Evolutionary conservation across 73 alveolate genomes (phyloP).

Genomic region (Paramecium octaurelia): DNA sequence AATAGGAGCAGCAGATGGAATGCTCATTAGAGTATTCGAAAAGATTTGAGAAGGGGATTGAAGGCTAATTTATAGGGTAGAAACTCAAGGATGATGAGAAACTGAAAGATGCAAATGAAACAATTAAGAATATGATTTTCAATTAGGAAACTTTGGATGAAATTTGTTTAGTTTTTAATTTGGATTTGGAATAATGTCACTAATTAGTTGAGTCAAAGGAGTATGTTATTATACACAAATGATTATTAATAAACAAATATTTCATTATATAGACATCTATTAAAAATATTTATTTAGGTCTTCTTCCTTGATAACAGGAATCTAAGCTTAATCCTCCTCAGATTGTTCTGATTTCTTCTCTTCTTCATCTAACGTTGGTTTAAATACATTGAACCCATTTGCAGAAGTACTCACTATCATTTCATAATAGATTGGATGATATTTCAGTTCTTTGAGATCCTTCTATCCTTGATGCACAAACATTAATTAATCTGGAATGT

Average conservation of each 20-base stretch:
- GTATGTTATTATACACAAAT: background rate
- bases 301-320: conserved; percentile 54
- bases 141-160: background rate
- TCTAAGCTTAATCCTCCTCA: conserved; percentile 63
- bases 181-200: conserved; percentile 1
- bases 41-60: background rate
- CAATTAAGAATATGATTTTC: background rate
- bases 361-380: conserved; percentile 79
- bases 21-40: conserved; percentile 22
- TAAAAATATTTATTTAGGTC: conserved; percentile 51
- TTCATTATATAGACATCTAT: background rate
- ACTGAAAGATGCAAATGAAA: conserved; percentile 22
- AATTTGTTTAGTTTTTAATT: background rate
- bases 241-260: background rate
- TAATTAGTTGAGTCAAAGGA: background rate
- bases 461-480: conserved; percentile 83
- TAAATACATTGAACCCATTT: conserved; percentile 78
- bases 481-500: conserved; percentile 81
- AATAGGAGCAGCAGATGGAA: background rate
- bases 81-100: background rate
- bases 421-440: conserved; percentile 80
- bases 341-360: conserved; percentile 65
- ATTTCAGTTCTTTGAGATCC: conserved; percentile 77
- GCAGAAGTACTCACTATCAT: conserved; percentile 77
- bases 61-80: background rate